phyloP scores from a whole-genome alignment of 176 grass and related monocot species.

The Eragrostis nindensis region DNA sequence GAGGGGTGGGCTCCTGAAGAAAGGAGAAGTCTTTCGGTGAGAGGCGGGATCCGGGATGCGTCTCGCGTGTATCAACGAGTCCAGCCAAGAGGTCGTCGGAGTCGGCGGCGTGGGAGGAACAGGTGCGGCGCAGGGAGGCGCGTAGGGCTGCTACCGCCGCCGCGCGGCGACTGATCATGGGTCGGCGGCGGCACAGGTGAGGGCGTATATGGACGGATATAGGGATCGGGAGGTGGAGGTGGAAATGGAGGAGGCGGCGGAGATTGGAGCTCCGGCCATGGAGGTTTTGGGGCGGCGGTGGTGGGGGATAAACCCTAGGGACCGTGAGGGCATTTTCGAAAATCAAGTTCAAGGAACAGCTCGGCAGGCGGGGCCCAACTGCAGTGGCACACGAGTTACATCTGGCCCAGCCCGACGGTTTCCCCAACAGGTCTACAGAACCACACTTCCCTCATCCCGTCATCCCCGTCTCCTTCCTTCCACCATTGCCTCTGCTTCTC shows the following conservation, averaged over 20 bases:
- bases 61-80: conserved; percentile 14
- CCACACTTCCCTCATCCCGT: conserved; percentile 35
- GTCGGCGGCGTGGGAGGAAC: conserved; percentile 36
- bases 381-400: background rate
- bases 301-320: conserved; percentile 67
- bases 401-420: background rate
- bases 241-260: conserved; percentile 17
- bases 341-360: background rate
- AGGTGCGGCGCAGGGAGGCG: conserved; percentile 33
- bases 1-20: conserved; percentile 44
- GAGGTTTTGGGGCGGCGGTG: conserved; percentile 46
- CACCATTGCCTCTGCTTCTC: background rate
- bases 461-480: background rate
- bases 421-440: background rate
- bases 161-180: conserved; percentile 50
- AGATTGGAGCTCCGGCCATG: conserved; percentile 44
- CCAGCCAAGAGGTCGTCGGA: conserved; percentile 32
- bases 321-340: background rate
- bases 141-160: conserved; percentile 42
- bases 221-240: background rate
- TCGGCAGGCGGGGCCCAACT: background rate
- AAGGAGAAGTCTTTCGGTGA: conserved; percentile 71
- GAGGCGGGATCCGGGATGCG: background rate
- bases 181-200: background rate
- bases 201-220: background rate